Base-by-base conservation (phyloP, 176 grass and related monocot species). In the Bonia amplexicaulis region DNA sequence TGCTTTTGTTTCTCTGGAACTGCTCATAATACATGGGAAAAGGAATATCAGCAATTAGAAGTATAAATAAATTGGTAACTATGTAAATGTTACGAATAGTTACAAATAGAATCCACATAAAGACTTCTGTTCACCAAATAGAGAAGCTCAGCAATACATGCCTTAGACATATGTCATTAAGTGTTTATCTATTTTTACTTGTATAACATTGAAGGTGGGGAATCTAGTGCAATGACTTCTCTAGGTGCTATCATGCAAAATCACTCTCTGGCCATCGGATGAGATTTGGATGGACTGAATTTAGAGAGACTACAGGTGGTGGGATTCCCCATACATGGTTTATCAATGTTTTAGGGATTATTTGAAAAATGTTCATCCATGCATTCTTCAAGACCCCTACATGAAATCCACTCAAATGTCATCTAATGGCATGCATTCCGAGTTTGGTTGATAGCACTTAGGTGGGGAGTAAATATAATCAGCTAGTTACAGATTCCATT, bases 1-100 rank as follows among this genome's bases (percentile, higher is more conserved):
- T 85, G 86, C 84, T 96, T 95, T 81, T 90, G 91, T 83, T 92
- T 93, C 84, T 89, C 86, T 57, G 84, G 83, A 80, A 92, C 77
- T 91, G 82, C 68, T 75, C 16, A 48, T 67, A 88, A 86, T 45
- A 80, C 17, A 87, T 26, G 54, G 45, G 59, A 58, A 78, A 81
- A 88, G 12, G 17, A 78, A 84, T 45, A 2, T 69, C 55, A 76
- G 58, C 55, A 80, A 77, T 85, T 71, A 58, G 47, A 90, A 85
- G 12, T 45, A 84, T 76, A 77, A 66, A 72, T 83, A 47, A 83
- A 82, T 53, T 23, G 64, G 65, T 75, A 79, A 82, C 62, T 65
- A 22, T 31, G 27, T 15, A 72, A 55, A 89, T 87, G 87, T 31
- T 51, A 71, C 77, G 67, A 82, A 77, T 37, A 63, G 87, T 31